Base-by-base conservation (phyloP, 768 basidiomycete genomes). In the Sporobolomyces roseus region DNA sequence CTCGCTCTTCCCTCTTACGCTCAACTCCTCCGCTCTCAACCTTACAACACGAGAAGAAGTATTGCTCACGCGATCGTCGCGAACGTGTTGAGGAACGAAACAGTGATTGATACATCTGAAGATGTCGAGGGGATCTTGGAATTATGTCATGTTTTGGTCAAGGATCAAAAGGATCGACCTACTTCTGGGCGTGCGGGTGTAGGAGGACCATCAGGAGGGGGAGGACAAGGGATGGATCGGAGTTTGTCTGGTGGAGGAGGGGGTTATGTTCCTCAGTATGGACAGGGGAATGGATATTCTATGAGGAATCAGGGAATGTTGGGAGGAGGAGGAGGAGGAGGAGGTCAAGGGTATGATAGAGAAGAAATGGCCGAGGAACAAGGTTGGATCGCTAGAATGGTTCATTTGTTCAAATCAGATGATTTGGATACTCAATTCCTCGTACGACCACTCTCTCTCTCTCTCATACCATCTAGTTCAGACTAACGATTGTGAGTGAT, bases 311-410 rank as follows among this genome's bases (percentile, higher is more conserved):
- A 29, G 85, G 35, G 69, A 8, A 48, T 49, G 73, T 80, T 82
- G 33, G 75, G 84, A 59, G 29, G 29, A 10, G 23, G 32, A 55
- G 32, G 32, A 9, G 19, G 30, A 32, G 29, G 51, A 52, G 38
- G 38, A 41, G 17, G 23, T 21, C 6, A 35, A 19, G 61, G 23
- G 51, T 75, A 75, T 46, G 93, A 94, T 77, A 80, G 87, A 58
- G 90, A 93, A 77, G 94, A 98, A 76, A 83, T 93, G 81, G 93
- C 93, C 0, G 96, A 99, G 78, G 96, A 99, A 78, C 96, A 99
- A 75, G 96, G 96, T 0, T 99, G 96, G 96, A 86, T 97, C 21
- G 94, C 96, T 46, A 82, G 94, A 70, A 97, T 98, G 91, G 89
- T 98, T 3, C 96, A 99, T 81, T 78, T 98, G 36, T 96, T 98